Evolutionary conservation across 306 rosid species (phyloP).

Genomic region (apple (Malus domestica)): DNA sequence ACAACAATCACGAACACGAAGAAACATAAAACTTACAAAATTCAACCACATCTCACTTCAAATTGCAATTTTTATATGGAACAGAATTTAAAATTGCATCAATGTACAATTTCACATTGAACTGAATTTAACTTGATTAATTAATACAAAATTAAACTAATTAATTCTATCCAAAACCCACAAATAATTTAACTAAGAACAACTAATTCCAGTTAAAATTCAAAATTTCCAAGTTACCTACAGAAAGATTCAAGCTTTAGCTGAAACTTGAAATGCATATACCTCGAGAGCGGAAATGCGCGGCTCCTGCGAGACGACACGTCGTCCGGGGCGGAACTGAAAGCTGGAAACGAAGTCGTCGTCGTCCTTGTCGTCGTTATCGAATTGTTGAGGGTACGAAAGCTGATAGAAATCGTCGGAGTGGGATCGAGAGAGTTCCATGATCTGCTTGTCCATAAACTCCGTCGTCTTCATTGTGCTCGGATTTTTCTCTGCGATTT

Average conservation of each 20-base stretch:
- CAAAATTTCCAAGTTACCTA: neutral
- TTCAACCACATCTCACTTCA: neutral
- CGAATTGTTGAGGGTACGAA: slow-evolving; percentile 2
- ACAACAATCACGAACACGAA: neutral
- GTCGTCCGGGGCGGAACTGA: slow-evolving; percentile 17
- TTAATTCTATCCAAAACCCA: neutral
- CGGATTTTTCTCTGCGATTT: neutral
- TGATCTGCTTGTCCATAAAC: slow-evolving; percentile 30
- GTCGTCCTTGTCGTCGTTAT: slow-evolving; percentile 7
- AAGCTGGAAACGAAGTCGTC: slow-evolving; percentile 19
- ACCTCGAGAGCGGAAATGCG: slow-evolving; percentile 13
- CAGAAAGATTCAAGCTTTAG: neutral
- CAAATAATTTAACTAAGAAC: too few species aligned
- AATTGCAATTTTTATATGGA: neutral
- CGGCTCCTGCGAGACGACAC: slow-evolving; percentile 3
- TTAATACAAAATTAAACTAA: neutral
- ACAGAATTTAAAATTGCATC: neutral
- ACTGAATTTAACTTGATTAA: neutral
- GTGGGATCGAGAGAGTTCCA: slow-evolving; percentile 30
- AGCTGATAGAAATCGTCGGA: slow-evolving; percentile 27
- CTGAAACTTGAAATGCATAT: neutral
- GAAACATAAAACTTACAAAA: neutral
- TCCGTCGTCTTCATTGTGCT: slow-evolving; percentile 23
- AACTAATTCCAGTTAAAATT: neutral
- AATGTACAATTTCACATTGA: neutral